A percentile compares a stretch with the other conserved stretches of the same genome.
phyloP scores from a whole-genome alignment of 2,329 filamentous ascomycete species.

The Chrysosporium queenslandicum region DNA sequence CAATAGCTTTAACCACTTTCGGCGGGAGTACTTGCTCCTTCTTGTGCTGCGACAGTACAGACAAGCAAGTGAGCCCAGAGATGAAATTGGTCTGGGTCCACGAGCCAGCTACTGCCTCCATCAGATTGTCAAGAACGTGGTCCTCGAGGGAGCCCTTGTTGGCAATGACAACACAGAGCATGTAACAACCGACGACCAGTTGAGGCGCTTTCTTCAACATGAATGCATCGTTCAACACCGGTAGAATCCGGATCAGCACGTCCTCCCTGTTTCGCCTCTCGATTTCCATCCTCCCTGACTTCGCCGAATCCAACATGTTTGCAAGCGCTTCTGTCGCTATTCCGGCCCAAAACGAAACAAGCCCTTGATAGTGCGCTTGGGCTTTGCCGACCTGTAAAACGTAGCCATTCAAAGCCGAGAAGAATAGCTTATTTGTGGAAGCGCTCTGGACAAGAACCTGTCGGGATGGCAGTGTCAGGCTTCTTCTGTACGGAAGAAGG shows the following conservation, averaged over 20 bases:
- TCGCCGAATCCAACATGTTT: conserved; percentile 65
- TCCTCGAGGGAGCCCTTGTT: conserved; percentile 73
- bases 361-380: conserved; percentile 62
- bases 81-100: conserved; percentile 65
- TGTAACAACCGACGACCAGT: conserved; percentile 78
- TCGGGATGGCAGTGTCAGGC: conserved; percentile 64
- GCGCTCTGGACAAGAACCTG: conserved; percentile 76
- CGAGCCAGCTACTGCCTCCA: conserved; percentile 74
- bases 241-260: conserved; percentile 58
- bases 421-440: conserved; percentile 64
- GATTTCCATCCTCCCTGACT: conserved; percentile 64
- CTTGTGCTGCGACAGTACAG: conserved; percentile 71
- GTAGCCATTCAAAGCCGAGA: conserved; percentile 67
- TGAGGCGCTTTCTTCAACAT: conserved; percentile 65
- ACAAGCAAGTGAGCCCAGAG: conserved; percentile 67
- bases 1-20: conserved; percentile 51
- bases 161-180: conserved; percentile 77
- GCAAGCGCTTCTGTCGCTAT: conserved; percentile 77
- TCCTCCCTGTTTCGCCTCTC: conserved; percentile 74
- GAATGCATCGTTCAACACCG: conserved; percentile 65
- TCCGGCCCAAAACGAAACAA: conserved; percentile 85
- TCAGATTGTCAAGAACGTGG: conserved; percentile 68
- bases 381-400: conserved; percentile 62
- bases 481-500: conserved; percentile 73
- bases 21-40: conserved; percentile 58